These are phyloP conservation scores for Murraya paniculata DNA, from an alignment of 345 rosid genomes.

Conservation along the genomic window DNA sequence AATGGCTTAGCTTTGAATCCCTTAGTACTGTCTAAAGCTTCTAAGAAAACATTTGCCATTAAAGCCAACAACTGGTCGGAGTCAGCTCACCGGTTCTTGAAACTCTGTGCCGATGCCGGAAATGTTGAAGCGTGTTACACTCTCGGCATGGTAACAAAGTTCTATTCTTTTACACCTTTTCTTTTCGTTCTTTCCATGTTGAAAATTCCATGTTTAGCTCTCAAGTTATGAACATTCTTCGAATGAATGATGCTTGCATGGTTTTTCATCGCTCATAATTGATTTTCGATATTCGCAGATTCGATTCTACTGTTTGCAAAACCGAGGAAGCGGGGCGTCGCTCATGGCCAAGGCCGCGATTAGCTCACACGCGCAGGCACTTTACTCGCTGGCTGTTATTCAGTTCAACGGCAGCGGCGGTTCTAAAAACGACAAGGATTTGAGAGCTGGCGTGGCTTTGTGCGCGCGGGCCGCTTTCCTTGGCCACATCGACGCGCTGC, in stretches of 20 bases:
- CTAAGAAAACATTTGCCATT: constrained; percentile 49
- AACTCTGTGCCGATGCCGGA: constrained; percentile 81
- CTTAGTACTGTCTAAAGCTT: constrained; percentile 60
- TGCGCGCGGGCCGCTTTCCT: constrained; percentile 92
- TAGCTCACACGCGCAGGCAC: constrained; percentile 75
- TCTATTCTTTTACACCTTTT: background rate
- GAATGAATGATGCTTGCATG: background rate
- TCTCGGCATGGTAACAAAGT: constrained; percentile 81
- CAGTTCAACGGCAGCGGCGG: constrained; percentile 99
- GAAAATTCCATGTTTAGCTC: background rate
- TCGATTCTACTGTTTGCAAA: constrained; percentile 84
- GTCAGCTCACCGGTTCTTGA: constrained; percentile 74
- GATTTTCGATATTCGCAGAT: constrained; percentile 39
- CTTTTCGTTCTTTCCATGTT: background rate
- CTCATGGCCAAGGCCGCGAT: constrained; percentile 96
- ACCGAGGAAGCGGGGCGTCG: constrained; percentile 82
- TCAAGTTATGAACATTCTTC: constrained; percentile 15
- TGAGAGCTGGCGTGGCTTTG: constrained; percentile 86
- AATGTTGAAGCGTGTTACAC: constrained; percentile 87
- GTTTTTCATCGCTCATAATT: background rate
- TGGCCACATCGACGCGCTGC: constrained; percentile 86
- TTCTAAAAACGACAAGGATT: constrained; percentile 84
- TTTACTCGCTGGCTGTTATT: constrained; percentile 81
- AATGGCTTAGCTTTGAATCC: constrained; percentile 54
- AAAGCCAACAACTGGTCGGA: constrained; percentile 81